Evolutionary conservation across 805 yeast species (phyloP), one percentile per base, ranked within the genome.

Genomic region (Cyberlindnera mississippiensis): DNA sequence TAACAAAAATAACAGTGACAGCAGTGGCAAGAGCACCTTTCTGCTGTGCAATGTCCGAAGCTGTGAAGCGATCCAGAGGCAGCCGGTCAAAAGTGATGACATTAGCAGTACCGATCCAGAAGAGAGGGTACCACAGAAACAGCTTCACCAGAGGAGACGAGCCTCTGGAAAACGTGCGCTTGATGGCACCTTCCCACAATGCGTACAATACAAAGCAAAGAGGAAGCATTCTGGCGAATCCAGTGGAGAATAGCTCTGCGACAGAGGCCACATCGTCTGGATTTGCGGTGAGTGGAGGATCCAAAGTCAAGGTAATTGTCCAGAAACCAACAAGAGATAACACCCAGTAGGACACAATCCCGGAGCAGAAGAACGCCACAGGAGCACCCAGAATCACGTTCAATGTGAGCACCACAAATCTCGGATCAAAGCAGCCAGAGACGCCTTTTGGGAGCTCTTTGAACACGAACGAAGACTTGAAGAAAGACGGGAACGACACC

Each of bases 41-140:
- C 62, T 83, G 90, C 20, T 75, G 73, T 48, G 72, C 76, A 22
- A 91, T 65, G 58, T 91, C 98, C 10, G 68, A 64, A 3, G 78
- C 53, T 1, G 91, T 85, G 33, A 91, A 67, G 41, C 99, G 69
- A 58, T 91, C 98, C 10, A 90, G 81, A 0, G 97, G 96, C 10
- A 91, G 63, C 46, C 90, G 67, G 57, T 89, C 98, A 64, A 91
- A 88, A 0, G 96, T 87, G 53, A 86, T 73, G 62, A 88, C 90
- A 60, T 90, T 89, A 54, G 89, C 70, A 27, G 85, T 71, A 2
- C 96, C 96, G 3, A 85, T 53, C 95, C 95, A 87, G 56, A 84
- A 84, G 3, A 82, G 68, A 0, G 90, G 84, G 48, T 84, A 85
- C 93, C 96, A 90, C 18, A 66, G 20, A 0, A 60, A 15, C 1